These are phyloP conservation scores for Firmiana major DNA, from an alignment of 345 rosid species.

Conservation along the genomic window DNA sequence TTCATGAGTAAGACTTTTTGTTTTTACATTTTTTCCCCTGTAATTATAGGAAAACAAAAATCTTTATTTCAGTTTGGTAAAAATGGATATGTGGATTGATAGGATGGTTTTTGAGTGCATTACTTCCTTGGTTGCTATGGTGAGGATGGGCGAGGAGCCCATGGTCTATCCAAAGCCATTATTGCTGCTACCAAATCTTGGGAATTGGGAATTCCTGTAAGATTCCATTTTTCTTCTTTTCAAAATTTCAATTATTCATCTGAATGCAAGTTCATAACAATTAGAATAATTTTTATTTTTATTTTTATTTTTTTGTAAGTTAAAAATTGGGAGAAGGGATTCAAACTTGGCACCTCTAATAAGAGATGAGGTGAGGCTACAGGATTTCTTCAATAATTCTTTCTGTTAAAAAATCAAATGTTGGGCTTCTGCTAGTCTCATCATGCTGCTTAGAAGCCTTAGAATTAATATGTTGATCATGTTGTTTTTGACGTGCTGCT, in stretches of 20 bases:
- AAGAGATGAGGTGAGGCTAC: neutral
- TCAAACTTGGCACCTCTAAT: neutral
- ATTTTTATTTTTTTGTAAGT: neutral
- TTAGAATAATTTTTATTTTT: neutral
- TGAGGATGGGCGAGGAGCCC: constrained; percentile 78
- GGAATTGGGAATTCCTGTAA: constrained; percentile 77
- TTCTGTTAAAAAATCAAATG: neutral
- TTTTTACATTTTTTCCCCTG: neutral
- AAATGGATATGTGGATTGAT: constrained; percentile 8
- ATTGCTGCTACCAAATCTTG: constrained; percentile 81
- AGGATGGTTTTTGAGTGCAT: constrained; percentile 95
- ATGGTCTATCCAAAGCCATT: constrained; percentile 63
- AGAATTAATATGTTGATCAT: neutral
- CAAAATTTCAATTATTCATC: neutral
- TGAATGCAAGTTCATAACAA: neutral
- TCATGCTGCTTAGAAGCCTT: neutral
- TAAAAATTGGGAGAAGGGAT: neutral
- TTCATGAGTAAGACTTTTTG: constrained; percentile 60
- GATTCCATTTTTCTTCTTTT: constrained; percentile 20
- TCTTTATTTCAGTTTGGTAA: neutral
- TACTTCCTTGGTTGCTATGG: constrained; percentile 84
- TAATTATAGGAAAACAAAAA: neutral
- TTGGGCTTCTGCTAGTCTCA: neutral
- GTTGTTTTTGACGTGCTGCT: constrained; percentile 7
- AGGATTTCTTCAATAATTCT: neutral